Conservation (phyloP, 768 basidiomycete genomes). For the Galerina marginata region DNA sequence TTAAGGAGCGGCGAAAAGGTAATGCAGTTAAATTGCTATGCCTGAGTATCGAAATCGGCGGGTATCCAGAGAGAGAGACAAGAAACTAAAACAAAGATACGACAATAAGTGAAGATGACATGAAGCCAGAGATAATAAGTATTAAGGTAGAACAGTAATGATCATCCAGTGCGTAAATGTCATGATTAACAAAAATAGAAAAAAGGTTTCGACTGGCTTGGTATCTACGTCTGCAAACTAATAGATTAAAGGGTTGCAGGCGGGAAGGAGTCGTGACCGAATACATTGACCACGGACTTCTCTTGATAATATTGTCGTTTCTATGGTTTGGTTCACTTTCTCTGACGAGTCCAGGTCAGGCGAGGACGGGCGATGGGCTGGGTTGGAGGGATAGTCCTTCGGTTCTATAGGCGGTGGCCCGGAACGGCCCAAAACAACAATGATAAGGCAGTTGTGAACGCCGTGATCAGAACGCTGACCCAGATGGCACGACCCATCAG, state of each 20-base stretch:
- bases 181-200: slow-evolving; percentile 14
- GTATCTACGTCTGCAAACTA: slow-evolving; percentile 8
- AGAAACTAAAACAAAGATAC: slow-evolving; percentile 35
- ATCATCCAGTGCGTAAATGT: slow-evolving; percentile 16
- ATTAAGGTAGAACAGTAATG: slow-evolving; percentile 23
- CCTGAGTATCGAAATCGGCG: slow-evolving; percentile 8
- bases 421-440: slow-evolving; percentile 97
- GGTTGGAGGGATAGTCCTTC: not conserved
- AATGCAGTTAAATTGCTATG: slow-evolving; percentile 19
- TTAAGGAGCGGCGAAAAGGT: slow-evolving; percentile 21
- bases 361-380: not conserved
- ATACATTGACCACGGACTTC: slow-evolving; percentile 14
- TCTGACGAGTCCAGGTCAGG: not conserved
- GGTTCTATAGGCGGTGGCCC: slow-evolving; percentile 77
- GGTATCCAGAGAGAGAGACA: slow-evolving; percentile 29
- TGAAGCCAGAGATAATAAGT: slow-evolving; percentile 26
- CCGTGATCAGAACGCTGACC: slow-evolving; percentile 82
- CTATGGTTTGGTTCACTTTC: slow-evolving; percentile 2
- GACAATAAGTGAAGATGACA: slow-evolving; percentile 31
- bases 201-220: slow-evolving; percentile 12
- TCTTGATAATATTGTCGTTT: slow-evolving; percentile 9
- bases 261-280: slow-evolving; percentile 6
- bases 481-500: slow-evolving; percentile 90
- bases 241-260: not conserved
- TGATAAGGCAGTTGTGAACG: slow-evolving; percentile 79